Evolutionary conservation across 495 filamentous ascomycete species (phyloP).

Genomic region (Venustampulla echinocandica): DNA sequence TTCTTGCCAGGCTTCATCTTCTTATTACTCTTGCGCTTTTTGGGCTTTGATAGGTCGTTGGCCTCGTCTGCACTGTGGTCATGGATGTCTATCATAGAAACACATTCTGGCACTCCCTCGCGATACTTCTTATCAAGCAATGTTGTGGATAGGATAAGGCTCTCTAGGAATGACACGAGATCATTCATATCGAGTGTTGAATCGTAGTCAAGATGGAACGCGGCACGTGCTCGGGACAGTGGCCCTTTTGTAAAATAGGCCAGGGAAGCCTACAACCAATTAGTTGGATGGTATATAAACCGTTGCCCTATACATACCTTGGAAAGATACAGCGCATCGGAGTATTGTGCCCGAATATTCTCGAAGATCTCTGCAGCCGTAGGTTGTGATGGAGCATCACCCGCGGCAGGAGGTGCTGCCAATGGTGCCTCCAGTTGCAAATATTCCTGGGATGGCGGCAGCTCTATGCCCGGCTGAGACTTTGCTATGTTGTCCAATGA

Average conservation of each 20-base stretch:
- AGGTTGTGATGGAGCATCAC: constrained; percentile 27
- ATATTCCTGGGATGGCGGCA: background rate
- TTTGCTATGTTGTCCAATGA: constrained; percentile 23
- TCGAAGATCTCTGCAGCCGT: constrained; percentile 57
- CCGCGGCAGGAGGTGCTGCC: constrained; percentile 1
- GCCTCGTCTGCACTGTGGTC: constrained; percentile 54
- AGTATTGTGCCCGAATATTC: constrained; percentile 66
- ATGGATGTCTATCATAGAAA: constrained; percentile 52
- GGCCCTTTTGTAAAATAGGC: constrained; percentile 98
- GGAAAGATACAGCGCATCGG: constrained; percentile 83
- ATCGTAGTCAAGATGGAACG: constrained; percentile 54
- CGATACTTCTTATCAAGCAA: constrained; percentile 84
- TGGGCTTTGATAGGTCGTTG: constrained; percentile 24
- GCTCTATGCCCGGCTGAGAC: constrained; percentile 17
- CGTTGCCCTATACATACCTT: constrained; percentile 41
- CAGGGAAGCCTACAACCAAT: constrained; percentile 56
- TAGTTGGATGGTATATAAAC: constrained; percentile 22
- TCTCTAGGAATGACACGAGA: constrained; percentile 59
- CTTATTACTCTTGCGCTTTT: constrained; percentile 53
- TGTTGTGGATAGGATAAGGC: constrained; percentile 59
- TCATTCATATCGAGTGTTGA: constrained; percentile 45
- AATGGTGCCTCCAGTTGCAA: background rate
- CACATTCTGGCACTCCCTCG: constrained; percentile 59
- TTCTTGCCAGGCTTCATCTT: constrained; percentile 68
- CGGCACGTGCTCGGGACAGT: constrained; percentile 73